Base-by-base conservation (phyloP, 1,284 basidiomycete genomes). In the Vanrija humicola region DNA sequence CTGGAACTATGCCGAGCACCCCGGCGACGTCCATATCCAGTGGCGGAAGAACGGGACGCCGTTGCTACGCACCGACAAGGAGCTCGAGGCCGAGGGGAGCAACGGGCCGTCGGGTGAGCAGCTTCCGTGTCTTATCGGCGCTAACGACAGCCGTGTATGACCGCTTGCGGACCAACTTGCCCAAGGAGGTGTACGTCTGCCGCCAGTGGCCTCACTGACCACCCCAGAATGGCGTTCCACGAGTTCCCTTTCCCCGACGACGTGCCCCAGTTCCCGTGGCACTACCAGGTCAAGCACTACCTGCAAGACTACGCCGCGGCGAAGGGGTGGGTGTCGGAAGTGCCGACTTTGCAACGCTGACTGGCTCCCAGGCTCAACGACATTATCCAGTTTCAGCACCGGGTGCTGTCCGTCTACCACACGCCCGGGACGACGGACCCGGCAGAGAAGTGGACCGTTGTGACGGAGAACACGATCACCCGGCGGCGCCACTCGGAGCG, bases 141-240 rank as follows among this genome's bases (percentile, higher is more conserved):
- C 52, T 56, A 39, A 60, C 46, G 1, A 60, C 39, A 61, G 62
- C 57, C 1, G 56, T 61, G 53, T 59, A 62, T n/a, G 62, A 62
- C 47, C 43, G 47, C 1, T 45, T 61, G 16, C 45, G 52, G 16
- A 77, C 77, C 8, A 79, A 79, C 56, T 59, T 79, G 21, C 63
- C 60, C 1, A 58, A 56, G 38, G 39, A 53, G 19, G 40, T 55
- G 59, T 61, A 34, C 45, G 34, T 34, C 12, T 28, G 52, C 44
- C 16, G 14, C 19, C 5, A 10, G 21, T 5, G 14, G 23, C 10
- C 19, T 43, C 26, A 49, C 15, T 15, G 42, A 50, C 45, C 43
- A 55, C 34, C 12, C 43, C 44, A 59, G 58, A 25, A 64, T 64
- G 63, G 59, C 53, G 15, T 62, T 58, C 56, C 63, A 56, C 40